Base-by-base conservation (phyloP, 2,329 filamentous ascomycete species). In the Fusarium sterilihyphosum region DNA sequence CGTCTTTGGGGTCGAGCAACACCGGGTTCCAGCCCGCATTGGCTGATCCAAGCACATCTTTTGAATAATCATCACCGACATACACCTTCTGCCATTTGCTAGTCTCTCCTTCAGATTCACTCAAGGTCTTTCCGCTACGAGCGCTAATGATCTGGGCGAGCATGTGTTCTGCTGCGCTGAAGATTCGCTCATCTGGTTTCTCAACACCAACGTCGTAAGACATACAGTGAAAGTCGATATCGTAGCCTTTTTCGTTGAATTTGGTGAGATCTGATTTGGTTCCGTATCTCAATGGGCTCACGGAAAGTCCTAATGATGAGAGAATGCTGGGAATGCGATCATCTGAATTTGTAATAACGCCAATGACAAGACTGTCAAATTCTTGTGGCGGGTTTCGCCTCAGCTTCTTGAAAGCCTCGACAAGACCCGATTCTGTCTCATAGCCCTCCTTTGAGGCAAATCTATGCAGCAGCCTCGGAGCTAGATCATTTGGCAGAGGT, bases 121-220 rank as follows among this genome's bases (percentile, higher is more conserved):
- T n/a, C 2, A 60, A 9, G 2, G n/a, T 47, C 6, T 56, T 63
- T 1, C 62, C 60, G 8, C 63, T 58, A 8, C 73, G 67, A 14
- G 56, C 22, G 14, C 67, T 63, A 3, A 76, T 64, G 8, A 70
- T 17, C 16, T 74, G 58, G 2, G 59, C 49, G 11, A 77, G 77
- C 83, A 89, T 81, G 2, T 78, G 71, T 50, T 86, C 83, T 1
- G 89, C 90, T 0, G 88, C 86, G 3, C 83, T 79, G 70, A 92
- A 93, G 5, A 92, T 91, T 6, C 78, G 73, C 14, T 66, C 71
- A 60, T 90, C 83, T 0, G 91, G 91, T 78, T 93, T 93, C 73
- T 89, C 88, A 31, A 82, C 78, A 0, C 90, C 90, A 9, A 89
- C 87, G 74, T 92, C 89, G 72, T 92, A 92, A 24, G 90, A 92